A percentile compares a stretch with the other conserved stretches of the same genome.
Evolutionary conservation across 192 early-diverging fungal genomes (phyloP).

Genomic region (Podila epigama): DNA sequence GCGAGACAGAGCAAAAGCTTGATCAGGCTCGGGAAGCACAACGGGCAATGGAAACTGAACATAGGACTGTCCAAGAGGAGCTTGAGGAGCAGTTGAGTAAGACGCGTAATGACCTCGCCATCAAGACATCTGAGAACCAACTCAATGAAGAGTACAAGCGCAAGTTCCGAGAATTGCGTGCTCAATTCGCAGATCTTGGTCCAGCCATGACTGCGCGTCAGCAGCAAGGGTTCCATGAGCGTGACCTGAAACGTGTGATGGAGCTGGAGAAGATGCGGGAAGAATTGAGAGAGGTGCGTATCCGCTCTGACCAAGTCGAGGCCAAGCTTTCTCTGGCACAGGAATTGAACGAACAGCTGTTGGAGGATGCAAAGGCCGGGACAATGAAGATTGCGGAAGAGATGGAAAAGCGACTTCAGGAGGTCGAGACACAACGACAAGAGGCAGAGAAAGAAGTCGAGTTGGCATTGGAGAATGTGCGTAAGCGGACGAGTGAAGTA

Average conservation of each 20-base stretch:
- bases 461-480: constrained; percentile 27
- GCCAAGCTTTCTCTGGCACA: constrained; percentile 28
- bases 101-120: constrained; percentile 17
- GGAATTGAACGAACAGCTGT: constrained; percentile 37
- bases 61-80: constrained; percentile 37
- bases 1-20: constrained; percentile 39
- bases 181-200: constrained; percentile 33
- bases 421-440: constrained; percentile 31
- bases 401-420: constrained; percentile 36
- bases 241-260: constrained; percentile 32
- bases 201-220: constrained; percentile 31
- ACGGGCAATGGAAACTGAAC: constrained; percentile 21
- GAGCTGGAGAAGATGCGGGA: constrained; percentile 33
- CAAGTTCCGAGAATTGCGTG: constrained; percentile 39
- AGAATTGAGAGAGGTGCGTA: constrained; percentile 12
- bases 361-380: constrained; percentile 26
- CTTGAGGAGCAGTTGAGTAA: constrained; percentile 30
- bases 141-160: constrained; percentile 36
- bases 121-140: constrained; percentile 30
- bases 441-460: constrained; percentile 33
- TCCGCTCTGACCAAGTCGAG: constrained; percentile 16
- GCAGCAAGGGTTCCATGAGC: constrained; percentile 43
- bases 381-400: constrained; percentile 41
- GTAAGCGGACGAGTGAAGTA: constrained; percentile 28
- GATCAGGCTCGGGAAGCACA: constrained; percentile 18